A percentile compares a stretch with the other conserved stretches of the same genome.
Conservation (phyloP, 2,329 filamentous ascomycete species). For the Pseudogymnoascus sp. region DNA sequence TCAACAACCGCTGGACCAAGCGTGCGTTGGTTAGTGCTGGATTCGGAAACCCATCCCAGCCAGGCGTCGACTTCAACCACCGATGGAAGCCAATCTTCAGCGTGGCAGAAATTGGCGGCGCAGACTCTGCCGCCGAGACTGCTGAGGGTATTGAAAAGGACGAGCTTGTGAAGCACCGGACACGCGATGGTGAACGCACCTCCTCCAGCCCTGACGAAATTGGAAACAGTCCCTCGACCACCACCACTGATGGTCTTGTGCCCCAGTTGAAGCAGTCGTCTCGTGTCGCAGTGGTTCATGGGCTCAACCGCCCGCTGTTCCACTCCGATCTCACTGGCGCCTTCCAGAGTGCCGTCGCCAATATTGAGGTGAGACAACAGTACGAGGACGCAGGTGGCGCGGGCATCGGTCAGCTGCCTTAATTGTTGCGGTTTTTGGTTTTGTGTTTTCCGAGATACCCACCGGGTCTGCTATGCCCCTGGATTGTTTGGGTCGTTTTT, state of each 20-base stretch:
- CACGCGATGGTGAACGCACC: slow-evolving; percentile 12
- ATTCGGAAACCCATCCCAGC: slow-evolving; percentile 69
- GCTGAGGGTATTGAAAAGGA: slow-evolving; percentile 58
- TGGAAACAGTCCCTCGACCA: background rate
- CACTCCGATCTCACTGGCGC: slow-evolving; percentile 88
- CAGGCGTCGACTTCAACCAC: slow-evolving; percentile 43
- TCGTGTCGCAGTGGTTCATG: slow-evolving; percentile 61
- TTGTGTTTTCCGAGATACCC: slow-evolving; percentile 5
- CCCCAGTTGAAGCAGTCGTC: slow-evolving; percentile 31
- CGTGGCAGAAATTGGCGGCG: slow-evolving; percentile 76
- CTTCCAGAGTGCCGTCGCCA: slow-evolving; percentile 76
- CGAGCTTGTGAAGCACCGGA: slow-evolving; percentile 23
- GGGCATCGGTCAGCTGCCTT: slow-evolving; percentile 19
- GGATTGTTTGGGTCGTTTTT: slow-evolving; percentile 7
- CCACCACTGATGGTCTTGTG: slow-evolving; percentile 18
- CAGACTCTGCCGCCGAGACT: slow-evolving; percentile 57
- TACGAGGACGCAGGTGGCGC: slow-evolving; percentile 24
- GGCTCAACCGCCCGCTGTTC: slow-evolving; percentile 86
- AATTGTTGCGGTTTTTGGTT: background rate
- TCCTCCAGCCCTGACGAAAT: background rate
- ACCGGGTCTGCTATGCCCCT: background rate
- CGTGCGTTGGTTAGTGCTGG: slow-evolving; percentile 78
- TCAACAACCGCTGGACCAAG: slow-evolving; percentile 93
- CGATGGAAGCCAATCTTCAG: slow-evolving; percentile 95
- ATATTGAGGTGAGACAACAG: slow-evolving; percentile 52